These are phyloP conservation scores for Tulasnella sp. DNA, from an alignment of 768 basidiomycete species.

Conservation along the genomic window DNA sequence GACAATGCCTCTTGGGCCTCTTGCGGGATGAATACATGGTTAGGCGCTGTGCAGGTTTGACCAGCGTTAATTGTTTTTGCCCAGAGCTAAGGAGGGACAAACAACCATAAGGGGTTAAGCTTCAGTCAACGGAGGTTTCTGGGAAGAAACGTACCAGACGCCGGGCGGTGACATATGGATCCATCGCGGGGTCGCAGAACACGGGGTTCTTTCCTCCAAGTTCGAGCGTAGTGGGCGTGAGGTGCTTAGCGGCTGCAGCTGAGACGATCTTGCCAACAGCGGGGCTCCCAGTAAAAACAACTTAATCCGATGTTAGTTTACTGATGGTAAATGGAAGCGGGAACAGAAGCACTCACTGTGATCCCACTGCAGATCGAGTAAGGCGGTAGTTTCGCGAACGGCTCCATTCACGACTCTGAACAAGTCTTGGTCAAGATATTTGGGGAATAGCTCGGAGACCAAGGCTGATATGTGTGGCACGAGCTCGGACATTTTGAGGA, in stretches of 20 bases:
- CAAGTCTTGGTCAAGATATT: conserved; percentile 64
- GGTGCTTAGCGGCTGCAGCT: conserved; percentile 6
- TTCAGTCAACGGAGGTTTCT: background rate
- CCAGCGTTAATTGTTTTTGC: conserved; percentile 69
- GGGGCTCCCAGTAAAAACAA: conserved; percentile 9
- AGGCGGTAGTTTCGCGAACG: conserved; percentile 56
- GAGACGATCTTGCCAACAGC: conserved; percentile 9
- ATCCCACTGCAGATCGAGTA: conserved; percentile 64
- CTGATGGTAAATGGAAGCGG: conserved; percentile 37
- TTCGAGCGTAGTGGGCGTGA: conserved; percentile 9
- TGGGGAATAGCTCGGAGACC: conserved; percentile 57
- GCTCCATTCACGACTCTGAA: conserved; percentile 66
- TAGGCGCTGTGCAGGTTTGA: conserved; percentile 63
- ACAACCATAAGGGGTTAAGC: background rate
- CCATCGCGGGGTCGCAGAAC: conserved; percentile 32
- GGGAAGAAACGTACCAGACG: conserved; percentile 28
- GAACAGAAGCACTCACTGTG: conserved; percentile 38
- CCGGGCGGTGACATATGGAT: conserved; percentile 26
- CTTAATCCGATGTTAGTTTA: background rate
- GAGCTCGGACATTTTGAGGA: conserved; percentile 72
- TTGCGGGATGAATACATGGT: conserved; percentile 43
- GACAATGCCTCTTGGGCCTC: conserved; percentile 35
- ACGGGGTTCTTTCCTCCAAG: conserved; percentile 23
- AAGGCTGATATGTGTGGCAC: conserved; percentile 49
- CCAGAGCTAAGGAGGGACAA: conserved; percentile 47